These are phyloP conservation scores for Ceratocystis cacaofunesta DNA, from an alignment of 2,329 filamentous ascomycete species.

Conservation along the genomic window DNA sequence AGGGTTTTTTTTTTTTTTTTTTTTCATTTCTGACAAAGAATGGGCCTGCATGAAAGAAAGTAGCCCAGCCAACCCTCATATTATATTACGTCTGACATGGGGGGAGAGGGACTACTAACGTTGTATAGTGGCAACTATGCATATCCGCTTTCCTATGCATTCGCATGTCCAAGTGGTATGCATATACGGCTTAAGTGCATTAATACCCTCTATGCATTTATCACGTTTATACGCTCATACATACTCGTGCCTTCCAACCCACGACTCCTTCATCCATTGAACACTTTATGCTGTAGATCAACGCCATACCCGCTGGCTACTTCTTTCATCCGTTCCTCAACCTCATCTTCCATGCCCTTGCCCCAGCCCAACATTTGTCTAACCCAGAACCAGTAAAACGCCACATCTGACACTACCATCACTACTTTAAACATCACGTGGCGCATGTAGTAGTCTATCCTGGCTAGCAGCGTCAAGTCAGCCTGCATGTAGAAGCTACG, in stretches of 20 bases:
- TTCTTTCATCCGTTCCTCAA: constrained; percentile 72
- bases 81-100: not conserved
- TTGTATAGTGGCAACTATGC: not conserved
- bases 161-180: not conserved
- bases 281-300: constrained; percentile 75
- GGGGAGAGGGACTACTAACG: not conserved
- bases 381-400: constrained; percentile 69
- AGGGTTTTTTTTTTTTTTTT: not conserved
- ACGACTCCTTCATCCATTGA: constrained; percentile 50
- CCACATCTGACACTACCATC: constrained; percentile 59
- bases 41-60: not conserved
- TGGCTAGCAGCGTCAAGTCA: constrained; percentile 45
- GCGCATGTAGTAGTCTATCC: constrained; percentile 53
- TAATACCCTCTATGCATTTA: not conserved
- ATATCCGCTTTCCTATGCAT: not conserved
- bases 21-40: not conserved
- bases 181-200: not conserved
- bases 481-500: constrained; percentile 64
- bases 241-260: not conserved
- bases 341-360: constrained; percentile 82
- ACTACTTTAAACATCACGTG: constrained; percentile 75
- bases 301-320: constrained; percentile 87
- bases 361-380: constrained; percentile 63
- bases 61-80: not conserved
- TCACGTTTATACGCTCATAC: not conserved